phyloP scores from a whole-genome alignment of 129 eudicot species.

The Rutidosis leptorrhynchoides region DNA sequence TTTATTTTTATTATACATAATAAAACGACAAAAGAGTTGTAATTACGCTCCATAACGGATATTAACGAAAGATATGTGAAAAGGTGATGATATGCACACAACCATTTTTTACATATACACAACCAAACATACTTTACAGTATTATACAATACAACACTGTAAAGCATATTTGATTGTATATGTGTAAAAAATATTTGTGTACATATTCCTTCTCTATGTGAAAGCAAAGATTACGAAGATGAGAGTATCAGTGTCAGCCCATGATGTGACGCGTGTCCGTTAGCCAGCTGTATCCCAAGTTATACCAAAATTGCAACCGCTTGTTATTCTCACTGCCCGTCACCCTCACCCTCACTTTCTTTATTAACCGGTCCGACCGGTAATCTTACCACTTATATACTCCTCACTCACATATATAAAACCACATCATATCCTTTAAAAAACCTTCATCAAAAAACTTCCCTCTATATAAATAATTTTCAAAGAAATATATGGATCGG shows the following conservation, averaged over 20 bases:
- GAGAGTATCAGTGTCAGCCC: slow-evolving; percentile 43
- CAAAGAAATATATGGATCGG: slow-evolving; percentile 57
- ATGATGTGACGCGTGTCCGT: slow-evolving; percentile 71
- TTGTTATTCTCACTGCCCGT: slow-evolving; percentile 33
- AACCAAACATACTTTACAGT: too few species aligned
- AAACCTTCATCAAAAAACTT: neutral
- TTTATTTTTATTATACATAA: too few species aligned
- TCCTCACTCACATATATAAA: slow-evolving; percentile 28
- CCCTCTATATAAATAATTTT: too few species aligned
- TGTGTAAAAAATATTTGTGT: too few species aligned
- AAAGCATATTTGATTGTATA: too few species aligned
- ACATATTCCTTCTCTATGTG: too few species aligned
- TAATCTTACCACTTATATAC: slow-evolving; percentile 38
- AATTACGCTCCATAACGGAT: slow-evolving; percentile 10
- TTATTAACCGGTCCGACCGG: slow-evolving; percentile 45
- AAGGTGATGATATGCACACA: too few species aligned
- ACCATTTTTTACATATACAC: too few species aligned
- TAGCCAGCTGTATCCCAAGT: slow-evolving; percentile 84
- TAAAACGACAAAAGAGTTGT: slow-evolving; percentile 23
- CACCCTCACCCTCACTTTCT: slow-evolving; percentile 24
- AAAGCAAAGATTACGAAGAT: slow-evolving; percentile 27
- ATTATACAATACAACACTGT: too few species aligned
- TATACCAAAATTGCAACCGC: slow-evolving; percentile 62
- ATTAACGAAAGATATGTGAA: neutral
- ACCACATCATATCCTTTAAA: slow-evolving; percentile 2